Conservation (phyloP, 2,329 filamentous ascomycete genomes). For the Venturia pyrina region DNA sequence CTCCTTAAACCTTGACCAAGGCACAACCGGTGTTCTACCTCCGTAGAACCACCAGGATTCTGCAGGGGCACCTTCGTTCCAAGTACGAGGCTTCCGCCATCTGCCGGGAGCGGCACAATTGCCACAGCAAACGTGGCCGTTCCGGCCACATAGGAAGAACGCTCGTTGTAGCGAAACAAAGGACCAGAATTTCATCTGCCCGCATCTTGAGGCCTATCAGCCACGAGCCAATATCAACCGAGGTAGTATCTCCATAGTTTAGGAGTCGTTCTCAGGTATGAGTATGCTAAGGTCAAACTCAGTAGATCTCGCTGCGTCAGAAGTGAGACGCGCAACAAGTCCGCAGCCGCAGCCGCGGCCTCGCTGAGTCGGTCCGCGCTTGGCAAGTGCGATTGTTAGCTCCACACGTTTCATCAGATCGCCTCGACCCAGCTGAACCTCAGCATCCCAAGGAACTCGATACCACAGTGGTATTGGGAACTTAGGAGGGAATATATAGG, state of each 20-base stretch:
- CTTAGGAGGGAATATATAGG: background rate
- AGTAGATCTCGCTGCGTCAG: background rate
- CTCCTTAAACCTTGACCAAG: background rate
- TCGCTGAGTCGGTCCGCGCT: background rate
- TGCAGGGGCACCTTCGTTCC: background rate
- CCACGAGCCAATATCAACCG: slow-evolving; percentile 1
- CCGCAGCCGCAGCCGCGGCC: no score
- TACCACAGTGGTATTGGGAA: background rate
- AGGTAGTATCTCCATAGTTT: background rate
- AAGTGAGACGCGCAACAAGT: slow-evolving; percentile 3
- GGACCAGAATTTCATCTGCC: background rate
- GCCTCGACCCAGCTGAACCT: background rate
- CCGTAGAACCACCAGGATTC: background rate
- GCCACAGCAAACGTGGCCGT: background rate
- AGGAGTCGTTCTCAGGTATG: background rate
- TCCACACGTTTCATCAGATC: background rate
- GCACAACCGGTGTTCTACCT: background rate
- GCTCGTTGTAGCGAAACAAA: background rate
- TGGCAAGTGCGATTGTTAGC: background rate
- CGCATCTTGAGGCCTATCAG: background rate
- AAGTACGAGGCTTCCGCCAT: background rate
- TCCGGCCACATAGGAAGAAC: background rate
- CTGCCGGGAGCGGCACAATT: background rate
- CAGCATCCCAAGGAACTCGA: background rate
- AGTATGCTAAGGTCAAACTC: background rate